Conservation (phyloP, 371 early-diverging fungal genomes). For the Cladochytrium tenue region DNA sequence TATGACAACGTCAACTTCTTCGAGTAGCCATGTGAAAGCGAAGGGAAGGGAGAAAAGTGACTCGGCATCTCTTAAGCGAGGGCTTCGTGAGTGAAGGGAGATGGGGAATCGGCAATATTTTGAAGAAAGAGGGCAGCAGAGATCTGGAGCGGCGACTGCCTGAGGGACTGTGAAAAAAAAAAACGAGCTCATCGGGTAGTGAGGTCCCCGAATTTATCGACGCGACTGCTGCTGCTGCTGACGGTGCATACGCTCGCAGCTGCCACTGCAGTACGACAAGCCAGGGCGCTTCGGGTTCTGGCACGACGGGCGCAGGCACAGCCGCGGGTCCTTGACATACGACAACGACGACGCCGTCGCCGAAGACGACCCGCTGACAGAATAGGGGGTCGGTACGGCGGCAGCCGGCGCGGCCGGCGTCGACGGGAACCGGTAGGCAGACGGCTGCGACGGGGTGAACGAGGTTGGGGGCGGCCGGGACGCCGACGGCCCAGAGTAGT, state of each 20-base stretch:
- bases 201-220: neutral
- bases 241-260: neutral
- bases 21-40: too few relatives aligned
- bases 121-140: too few relatives aligned
- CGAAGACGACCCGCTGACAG: neutral
- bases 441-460: too few relatives aligned
- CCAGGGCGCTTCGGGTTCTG: neutral
- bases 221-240: neutral
- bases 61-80: too few relatives aligned
- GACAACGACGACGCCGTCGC: neutral
- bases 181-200: too few relatives aligned
- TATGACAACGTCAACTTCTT: too few relatives aligned
- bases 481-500: too few relatives aligned
- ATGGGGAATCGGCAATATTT: too few relatives aligned
- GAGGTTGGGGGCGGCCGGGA: too few relatives aligned
- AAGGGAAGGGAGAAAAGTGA: too few relatives aligned
- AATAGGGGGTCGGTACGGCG: neutral
- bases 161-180: neutral
- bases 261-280: neutral
- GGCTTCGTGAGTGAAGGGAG: too few relatives aligned
- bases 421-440: too few relatives aligned
- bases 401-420: neutral
- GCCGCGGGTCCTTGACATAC: neutral
- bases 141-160: neutral
- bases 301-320: neutral